These are phyloP conservation scores for Aquilaria sinensis DNA, from an alignment of 345 rosid species.

Conservation along the genomic window DNA sequence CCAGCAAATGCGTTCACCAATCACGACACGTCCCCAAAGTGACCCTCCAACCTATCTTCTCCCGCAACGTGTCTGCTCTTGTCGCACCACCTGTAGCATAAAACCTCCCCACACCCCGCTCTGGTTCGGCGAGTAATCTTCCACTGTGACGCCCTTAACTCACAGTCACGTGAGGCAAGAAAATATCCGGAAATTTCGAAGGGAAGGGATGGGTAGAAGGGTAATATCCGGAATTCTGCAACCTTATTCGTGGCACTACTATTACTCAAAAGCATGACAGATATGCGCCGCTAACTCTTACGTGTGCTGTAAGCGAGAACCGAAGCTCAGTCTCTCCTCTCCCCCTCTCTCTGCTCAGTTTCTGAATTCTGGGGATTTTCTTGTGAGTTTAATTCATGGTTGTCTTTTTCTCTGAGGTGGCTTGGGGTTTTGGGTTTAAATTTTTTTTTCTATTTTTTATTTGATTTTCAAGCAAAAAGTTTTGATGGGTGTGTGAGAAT, in stretches of 20 bases:
- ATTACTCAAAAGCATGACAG: not conserved
- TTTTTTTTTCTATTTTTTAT: not conserved
- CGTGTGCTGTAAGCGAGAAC: constrained; percentile 81
- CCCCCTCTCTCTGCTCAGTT: constrained; percentile 10
- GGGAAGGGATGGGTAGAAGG: constrained; percentile 18
- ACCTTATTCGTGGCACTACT: not conserved
- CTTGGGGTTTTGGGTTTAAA: not conserved
- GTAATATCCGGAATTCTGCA: constrained; percentile 3
- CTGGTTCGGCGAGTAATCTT: not conserved
- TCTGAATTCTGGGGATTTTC: not conserved
- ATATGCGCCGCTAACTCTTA: constrained; percentile 21
- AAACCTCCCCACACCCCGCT: not conserved
- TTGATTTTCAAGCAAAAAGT: not conserved
- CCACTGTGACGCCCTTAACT: not conserved
- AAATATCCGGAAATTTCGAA: not conserved
- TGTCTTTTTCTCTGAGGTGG: not conserved
- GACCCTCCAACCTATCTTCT: constrained; percentile 5
- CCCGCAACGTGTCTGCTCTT: constrained; percentile 20
- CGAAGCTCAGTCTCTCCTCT: constrained; percentile 11
- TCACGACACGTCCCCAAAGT: constrained; percentile 15
- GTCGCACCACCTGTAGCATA: not conserved
- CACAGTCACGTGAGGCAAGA: no score
- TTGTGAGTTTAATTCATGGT: not conserved
- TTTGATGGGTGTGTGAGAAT: constrained; percentile 11
- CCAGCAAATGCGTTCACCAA: constrained; percentile 2